Evolutionary conservation across 2,329 filamentous ascomycete species (phyloP).

Genomic region (Immersiporthe knoxdaviesiana): DNA sequence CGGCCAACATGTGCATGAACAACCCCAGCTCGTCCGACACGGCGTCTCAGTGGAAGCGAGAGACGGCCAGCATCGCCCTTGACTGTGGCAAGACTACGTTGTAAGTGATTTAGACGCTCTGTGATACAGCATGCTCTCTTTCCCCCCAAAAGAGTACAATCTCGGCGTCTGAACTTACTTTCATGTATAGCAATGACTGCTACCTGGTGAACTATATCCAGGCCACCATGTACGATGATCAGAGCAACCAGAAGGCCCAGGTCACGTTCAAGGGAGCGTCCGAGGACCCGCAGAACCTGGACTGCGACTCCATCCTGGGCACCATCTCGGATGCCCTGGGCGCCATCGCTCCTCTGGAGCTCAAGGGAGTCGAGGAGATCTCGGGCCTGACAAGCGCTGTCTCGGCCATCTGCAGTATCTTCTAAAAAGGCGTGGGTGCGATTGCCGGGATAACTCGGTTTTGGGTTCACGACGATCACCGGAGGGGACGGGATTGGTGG

Average conservation of each 20-base stretch:
- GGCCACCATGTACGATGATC: not conserved
- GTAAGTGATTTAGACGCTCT: not conserved
- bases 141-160: no score
- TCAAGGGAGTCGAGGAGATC: not conserved
- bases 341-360: not conserved
- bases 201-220: conserved; percentile 1
- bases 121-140: no score
- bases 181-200: not conserved
- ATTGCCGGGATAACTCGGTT: not conserved
- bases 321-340: not conserved
- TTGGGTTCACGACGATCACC: not conserved
- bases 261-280: not conserved
- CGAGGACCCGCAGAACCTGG: not conserved
- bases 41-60: not conserved
- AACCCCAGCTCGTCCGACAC: not conserved
- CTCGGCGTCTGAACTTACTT: no score
- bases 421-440: not conserved
- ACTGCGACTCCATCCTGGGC: not conserved
- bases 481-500: not conserved
- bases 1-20: not conserved
- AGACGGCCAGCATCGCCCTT: not conserved
- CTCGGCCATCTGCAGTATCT: not conserved
- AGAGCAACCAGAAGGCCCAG: conserved; percentile 1
- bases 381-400: not conserved
- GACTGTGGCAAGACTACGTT: not conserved